Percentiles rank a stretch among this genome's conserved stretches.
phyloP scores from a whole-genome alignment of 2,329 filamentous ascomycete genomes.

The Apiospora aurea region DNA sequence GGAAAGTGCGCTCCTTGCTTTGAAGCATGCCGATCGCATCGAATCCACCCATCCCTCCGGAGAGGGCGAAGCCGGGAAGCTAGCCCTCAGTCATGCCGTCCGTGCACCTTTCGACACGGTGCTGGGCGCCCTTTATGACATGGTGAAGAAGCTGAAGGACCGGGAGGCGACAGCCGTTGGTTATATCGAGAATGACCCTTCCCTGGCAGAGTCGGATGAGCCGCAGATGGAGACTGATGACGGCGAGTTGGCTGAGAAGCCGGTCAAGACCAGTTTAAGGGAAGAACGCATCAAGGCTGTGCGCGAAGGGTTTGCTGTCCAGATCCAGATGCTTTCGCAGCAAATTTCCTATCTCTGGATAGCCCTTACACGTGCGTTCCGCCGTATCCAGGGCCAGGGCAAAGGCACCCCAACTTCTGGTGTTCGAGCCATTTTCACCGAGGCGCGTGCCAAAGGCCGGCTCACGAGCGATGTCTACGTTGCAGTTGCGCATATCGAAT shows the following conservation, averaged over 20 bases:
- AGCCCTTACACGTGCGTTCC: constrained; percentile 90
- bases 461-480: constrained; percentile 96
- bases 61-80: constrained; percentile 77
- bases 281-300: constrained; percentile 70
- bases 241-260: constrained; percentile 50
- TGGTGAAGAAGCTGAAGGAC: constrained; percentile 76
- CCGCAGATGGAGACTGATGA: constrained; percentile 59
- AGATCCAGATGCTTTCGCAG: constrained; percentile 78
- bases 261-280: constrained; percentile 60
- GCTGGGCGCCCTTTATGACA: constrained; percentile 85
- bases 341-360: constrained; percentile 96
- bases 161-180: constrained; percentile 65
- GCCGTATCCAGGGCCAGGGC: constrained; percentile 88
- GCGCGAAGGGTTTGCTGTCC: constrained; percentile 72
- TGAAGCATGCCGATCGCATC: constrained; percentile 88
- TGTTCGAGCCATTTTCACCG: constrained; percentile 85
- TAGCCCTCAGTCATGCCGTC: constrained; percentile 78
- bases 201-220: constrained; percentile 44
- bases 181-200: constrained; percentile 61
- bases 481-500: constrained; percentile 90
- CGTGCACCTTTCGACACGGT: constrained; percentile 84
- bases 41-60: constrained; percentile 80
- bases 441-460: constrained; percentile 85
- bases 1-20: constrained; percentile 87
- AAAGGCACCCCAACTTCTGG: constrained; percentile 67